Evolutionary conservation across 768 basidiomycete genomes (phyloP).

Genomic region (Pleurotus salmoneostramineus): DNA sequence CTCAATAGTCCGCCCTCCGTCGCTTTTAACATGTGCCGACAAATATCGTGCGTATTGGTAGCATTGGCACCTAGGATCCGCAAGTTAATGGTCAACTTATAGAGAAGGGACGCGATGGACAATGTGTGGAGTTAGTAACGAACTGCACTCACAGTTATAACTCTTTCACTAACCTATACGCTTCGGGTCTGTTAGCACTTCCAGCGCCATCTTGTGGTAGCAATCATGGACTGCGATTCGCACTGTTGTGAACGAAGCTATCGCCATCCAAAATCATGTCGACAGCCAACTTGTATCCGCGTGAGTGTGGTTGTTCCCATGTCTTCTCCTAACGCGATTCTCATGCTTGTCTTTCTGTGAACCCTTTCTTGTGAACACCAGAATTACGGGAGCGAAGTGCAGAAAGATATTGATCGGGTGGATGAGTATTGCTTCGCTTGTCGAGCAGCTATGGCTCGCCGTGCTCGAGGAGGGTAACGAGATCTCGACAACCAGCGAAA

Average conservation of each 20-base stretch:
- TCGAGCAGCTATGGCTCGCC: constrained; percentile 44
- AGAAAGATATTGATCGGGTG: constrained; percentile 65
- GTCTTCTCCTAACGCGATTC: not conserved
- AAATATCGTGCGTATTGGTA: constrained; percentile 59
- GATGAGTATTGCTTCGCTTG: constrained; percentile 72
- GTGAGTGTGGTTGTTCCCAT: constrained; percentile 31
- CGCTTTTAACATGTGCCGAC: constrained; percentile 56
- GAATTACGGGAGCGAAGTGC: constrained; percentile 68
- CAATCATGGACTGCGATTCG: constrained; percentile 74
- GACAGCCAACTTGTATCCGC: constrained; percentile 47
- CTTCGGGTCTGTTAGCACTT: constrained; percentile 51
- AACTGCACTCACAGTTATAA: not conserved
- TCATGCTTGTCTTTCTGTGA: not conserved
- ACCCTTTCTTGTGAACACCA: constrained; percentile 21
- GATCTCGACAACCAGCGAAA: not conserved
- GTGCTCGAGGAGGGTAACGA: constrained; percentile 13
- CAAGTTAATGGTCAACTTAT: constrained; percentile 11
- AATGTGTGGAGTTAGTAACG: constrained; percentile 56
- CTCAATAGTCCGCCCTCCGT: constrained; percentile 1
- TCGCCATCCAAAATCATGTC: constrained; percentile 55
- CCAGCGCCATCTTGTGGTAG: constrained; percentile 69
- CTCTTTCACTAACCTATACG: not conserved
- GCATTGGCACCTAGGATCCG: not conserved
- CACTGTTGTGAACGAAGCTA: constrained; percentile 58
- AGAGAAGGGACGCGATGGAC: constrained; percentile 79